These are phyloP conservation scores for Hortiboletus flavorubellus DNA, from an alignment of 768 basidiomycete species.

Conservation along the genomic window DNA sequence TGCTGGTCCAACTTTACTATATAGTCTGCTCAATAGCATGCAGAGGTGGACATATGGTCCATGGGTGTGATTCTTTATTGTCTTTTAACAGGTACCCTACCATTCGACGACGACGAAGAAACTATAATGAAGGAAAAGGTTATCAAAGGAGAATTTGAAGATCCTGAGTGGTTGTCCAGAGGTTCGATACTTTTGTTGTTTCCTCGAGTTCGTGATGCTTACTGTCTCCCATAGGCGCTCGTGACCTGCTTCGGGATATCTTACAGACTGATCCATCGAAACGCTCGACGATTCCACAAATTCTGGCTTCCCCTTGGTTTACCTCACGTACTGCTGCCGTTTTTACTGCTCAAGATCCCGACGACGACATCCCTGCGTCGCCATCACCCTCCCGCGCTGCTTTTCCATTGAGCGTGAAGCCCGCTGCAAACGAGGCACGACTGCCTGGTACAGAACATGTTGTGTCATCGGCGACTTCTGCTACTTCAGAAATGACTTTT, in stretches of 20 bases:
- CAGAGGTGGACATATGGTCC: constrained; percentile 96
- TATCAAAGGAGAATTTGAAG: constrained; percentile 81
- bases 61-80: constrained; percentile 89
- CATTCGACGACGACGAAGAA: constrained; percentile 91
- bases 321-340: constrained; percentile 29
- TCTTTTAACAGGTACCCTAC: constrained; percentile 83
- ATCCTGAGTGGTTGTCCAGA: constrained; percentile 86
- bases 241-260: constrained; percentile 74
- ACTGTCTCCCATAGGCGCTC: constrained; percentile 57
- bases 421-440: constrained; percentile 7
- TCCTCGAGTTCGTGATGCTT: not conserved
- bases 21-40: constrained; percentile 7
- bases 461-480: constrained; percentile 45
- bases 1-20: constrained; percentile 3
- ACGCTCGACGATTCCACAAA: constrained; percentile 79
- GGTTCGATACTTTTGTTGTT: constrained; percentile 45
- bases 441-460: constrained; percentile 30
- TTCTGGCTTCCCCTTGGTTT: constrained; percentile 88
- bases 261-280: constrained; percentile 73
- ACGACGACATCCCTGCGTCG: constrained; percentile 27
- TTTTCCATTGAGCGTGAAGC: constrained; percentile 27
- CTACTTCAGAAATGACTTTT: constrained; percentile 43
- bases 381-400: constrained; percentile 32
- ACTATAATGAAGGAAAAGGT: constrained; percentile 79
- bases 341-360: constrained; percentile 4